Percentiles rank a stretch among this genome's conserved stretches.
Evolutionary conservation across 2,329 filamentous ascomycete species (phyloP).

Genomic region (Ophiosphaerella narmari): DNA sequence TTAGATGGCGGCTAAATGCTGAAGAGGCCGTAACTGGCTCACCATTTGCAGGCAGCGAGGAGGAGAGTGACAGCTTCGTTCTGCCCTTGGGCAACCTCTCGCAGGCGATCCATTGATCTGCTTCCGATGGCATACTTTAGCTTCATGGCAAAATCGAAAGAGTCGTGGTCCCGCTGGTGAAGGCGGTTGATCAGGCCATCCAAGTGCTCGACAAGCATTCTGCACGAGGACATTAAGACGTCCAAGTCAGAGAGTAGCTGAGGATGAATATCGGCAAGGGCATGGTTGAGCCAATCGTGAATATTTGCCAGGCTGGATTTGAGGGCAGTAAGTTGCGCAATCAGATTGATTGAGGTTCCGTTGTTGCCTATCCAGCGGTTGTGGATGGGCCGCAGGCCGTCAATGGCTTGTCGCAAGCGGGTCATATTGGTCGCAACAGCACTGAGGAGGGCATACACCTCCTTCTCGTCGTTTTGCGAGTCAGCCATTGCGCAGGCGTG

Average conservation of each 20-base stretch:
- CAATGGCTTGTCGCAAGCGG: conserved; percentile 37
- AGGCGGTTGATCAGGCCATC: conserved; percentile 32
- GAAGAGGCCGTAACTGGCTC: conserved; percentile 2
- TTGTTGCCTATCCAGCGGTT: conserved; percentile 39
- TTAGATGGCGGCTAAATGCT: conserved; percentile 17
- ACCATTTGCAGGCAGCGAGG: conserved; percentile 41
- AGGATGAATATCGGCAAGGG: conserved; percentile 39
- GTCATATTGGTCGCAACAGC: conserved; percentile 36
- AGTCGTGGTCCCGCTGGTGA: conserved; percentile 36
- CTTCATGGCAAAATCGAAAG: conserved; percentile 39
- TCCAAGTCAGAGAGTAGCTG: conserved; percentile 42
- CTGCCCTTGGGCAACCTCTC: conserved; percentile 38
- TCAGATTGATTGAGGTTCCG: conserved; percentile 41
- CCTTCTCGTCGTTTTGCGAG: conserved; percentile 34
- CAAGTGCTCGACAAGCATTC: conserved; percentile 34
- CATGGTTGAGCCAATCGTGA: conserved; percentile 42
- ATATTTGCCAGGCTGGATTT: conserved; percentile 42
- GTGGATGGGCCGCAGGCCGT: conserved; percentile 41
- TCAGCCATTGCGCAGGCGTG: conserved; percentile 27
- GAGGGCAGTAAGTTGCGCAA: conserved; percentile 41
- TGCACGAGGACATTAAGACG: conserved; percentile 39
- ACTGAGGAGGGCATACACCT: conserved; percentile 32
- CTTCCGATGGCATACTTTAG: conserved; percentile 37
- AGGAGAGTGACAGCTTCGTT: conserved; percentile 40
- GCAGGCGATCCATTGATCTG: conserved; percentile 38